Base-by-base conservation (phyloP, 2,329 filamentous ascomycete genomes). In the Helminthosporium solani region DNA sequence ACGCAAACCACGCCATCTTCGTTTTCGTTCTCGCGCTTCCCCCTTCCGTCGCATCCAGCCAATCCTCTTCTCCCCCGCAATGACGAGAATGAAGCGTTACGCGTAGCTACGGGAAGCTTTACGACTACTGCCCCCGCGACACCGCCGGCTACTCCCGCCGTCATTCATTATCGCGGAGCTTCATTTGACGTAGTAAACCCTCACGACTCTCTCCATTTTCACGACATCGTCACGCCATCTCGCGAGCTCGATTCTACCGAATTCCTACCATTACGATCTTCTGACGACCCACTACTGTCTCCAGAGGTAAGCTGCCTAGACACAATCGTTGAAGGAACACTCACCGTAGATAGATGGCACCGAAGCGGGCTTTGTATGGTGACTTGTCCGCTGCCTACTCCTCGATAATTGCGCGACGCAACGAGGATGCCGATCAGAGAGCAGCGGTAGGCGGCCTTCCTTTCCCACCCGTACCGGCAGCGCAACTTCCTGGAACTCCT, bases 171-270 rank as follows among this genome's bases (percentile, higher is more conserved):
- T 46, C 65, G 68, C 19, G 69, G 69, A 36, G 54, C 68, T 2
- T 71, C 69, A 14, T 72, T 72, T 41, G 67, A 72, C 44, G 44
- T 72, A 11, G 61, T 72, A 16, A 72, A 72, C 37, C 68, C 69
- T 2, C 68, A 66, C 55, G 58, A 64, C 30, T 71, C 69, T 2
- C 52, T 72, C 14, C 46, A 61, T 8, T 48, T 67, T 33, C 66
- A 67, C 41, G 57, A 70, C 20, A 66, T 72, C 39, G 66, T 66
- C 19, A 69, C 67, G 15, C 67, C 69, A 3, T 66, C 65, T 14
- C 53, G 57, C 39, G 68, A 70, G 19, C 43, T 64, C n/a, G 66
- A 68, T 16, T 64, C 60, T 8, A 60, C 56, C 42, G 67, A 70
- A 7, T 61, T 64, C 43, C 46, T 69, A 33, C 49, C 58, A 16